Percentiles rank a stretch among this genome's conserved stretches.
Evolutionary conservation across 2,329 filamentous ascomycete species (phyloP).

Genomic region (Raffaelea ambrosiae): DNA sequence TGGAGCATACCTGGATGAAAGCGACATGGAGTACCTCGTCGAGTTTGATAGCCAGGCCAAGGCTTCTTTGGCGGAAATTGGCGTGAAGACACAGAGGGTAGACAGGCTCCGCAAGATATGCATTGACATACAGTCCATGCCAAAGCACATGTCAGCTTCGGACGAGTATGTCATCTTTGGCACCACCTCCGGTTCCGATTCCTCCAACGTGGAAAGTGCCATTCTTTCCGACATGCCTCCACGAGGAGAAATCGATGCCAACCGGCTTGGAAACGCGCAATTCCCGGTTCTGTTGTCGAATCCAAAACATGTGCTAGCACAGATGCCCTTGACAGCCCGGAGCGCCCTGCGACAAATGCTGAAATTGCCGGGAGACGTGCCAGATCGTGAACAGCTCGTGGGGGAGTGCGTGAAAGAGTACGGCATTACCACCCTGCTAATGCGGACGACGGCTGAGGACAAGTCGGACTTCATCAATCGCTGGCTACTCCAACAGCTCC

Average conservation of each 20-base stretch:
- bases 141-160: constrained; percentile 28
- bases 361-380: constrained; percentile 25
- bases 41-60: constrained; percentile 24
- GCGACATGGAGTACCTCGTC: constrained; percentile 34
- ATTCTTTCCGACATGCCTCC: not conserved
- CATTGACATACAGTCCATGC: constrained; percentile 31
- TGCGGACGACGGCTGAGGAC: constrained; percentile 24
- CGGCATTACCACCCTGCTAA: constrained; percentile 35
- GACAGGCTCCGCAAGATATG: constrained; percentile 29
- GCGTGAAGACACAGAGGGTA: constrained; percentile 24
- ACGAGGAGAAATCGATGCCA: not conserved
- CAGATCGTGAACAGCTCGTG: constrained; percentile 24
- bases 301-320: constrained; percentile 33
- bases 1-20: constrained; percentile 19
- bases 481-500: constrained; percentile 44
- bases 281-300: constrained; percentile 41
- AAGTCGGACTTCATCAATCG: constrained; percentile 39
- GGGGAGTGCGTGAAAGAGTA: constrained; percentile 37
- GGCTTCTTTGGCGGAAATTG: constrained; percentile 23
- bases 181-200: constrained; percentile 18
- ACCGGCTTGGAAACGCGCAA: constrained; percentile 25
- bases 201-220: constrained; percentile 23
- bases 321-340: constrained; percentile 29
- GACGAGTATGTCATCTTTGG: constrained; percentile 31
- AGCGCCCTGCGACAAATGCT: constrained; percentile 30